Evolutionary conservation across 768 basidiomycete species (phyloP), one percentile per base, ranked within the genome.

Genomic region (Termitomyces sp.): DNA sequence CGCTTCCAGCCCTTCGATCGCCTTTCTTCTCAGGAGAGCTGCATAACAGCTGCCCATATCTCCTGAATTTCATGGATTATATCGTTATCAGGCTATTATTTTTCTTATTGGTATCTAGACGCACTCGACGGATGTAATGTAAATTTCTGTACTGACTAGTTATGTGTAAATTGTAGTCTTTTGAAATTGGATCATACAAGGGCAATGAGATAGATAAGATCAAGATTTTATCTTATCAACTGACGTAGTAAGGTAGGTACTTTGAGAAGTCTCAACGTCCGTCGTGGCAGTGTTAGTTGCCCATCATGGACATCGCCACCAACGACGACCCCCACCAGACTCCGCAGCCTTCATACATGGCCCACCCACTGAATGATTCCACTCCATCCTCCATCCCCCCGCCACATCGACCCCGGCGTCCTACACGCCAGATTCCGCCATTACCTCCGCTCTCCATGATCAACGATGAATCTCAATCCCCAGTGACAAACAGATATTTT

Each of bases 361-460:
- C 54, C 37, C 19, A 50, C 33, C 35, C 57, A 21, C 14, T 26
- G 40, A 35, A 51, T 23, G 19, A 42, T 3, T 6, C 54, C 1
- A 19, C 55, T 21, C n/a, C 19, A 5, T 6, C 52, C 3, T 33
- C 38, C 26, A 19, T 41, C 38, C 11, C 26, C 28, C 23, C 41
- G 28, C 43, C 55, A n/a, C 5, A 17, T 45, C 57, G 60, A 15
- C 64, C 64, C 12, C 60, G 37, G 19, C 60, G 56, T n/a, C 64
- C 63, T 30, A 61, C 63, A 28, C 57, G 63, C 26, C 37, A 56
- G 9, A 53, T 64, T 33, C 63, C 63, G 30, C 51, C 58, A 12
- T 43, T 56, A 17, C 63, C 63, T 33, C 48, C 56, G 4, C 33
- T 41, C 30, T 23, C 38, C 41, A 52, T 48, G 8, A 40, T 14